phyloP scores from a whole-genome alignment of 2,329 filamentous ascomycete genomes.

The Hypomyces rosellus region DNA sequence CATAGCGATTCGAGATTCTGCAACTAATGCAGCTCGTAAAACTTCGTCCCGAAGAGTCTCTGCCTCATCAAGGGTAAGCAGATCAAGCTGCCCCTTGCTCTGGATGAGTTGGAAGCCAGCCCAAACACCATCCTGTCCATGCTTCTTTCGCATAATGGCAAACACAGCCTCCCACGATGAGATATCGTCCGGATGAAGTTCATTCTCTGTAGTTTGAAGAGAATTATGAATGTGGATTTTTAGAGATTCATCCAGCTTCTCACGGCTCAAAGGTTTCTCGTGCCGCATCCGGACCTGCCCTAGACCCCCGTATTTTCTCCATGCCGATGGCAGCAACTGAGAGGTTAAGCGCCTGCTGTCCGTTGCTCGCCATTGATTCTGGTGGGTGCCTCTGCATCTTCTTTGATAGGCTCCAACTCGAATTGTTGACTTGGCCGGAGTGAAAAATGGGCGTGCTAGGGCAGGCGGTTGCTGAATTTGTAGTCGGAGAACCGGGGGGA shows the following conservation, averaged over 20 bases:
- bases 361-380: conserved; percentile 9
- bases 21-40: conserved; percentile 22
- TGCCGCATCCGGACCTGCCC: conserved; percentile 12
- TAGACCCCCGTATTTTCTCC: conserved; percentile 16
- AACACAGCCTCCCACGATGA: conserved; percentile 17
- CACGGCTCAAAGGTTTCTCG: conserved; percentile 3
- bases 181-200: conserved; percentile 11
- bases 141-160: conserved; percentile 13
- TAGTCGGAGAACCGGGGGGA: conserved; percentile 6
- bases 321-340: conserved; percentile 10
- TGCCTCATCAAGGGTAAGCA: conserved; percentile 19
- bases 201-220: conserved; percentile 3
- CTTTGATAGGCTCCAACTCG: conserved; percentile 9
- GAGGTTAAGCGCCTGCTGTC: conserved; percentile 1
- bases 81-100: conserved; percentile 10
- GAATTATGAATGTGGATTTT: background rate
- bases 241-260: background rate
- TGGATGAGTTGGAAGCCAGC: conserved; percentile 20
- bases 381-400: conserved; percentile 2
- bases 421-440: conserved; percentile 2
- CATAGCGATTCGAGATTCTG: conserved; percentile 19
- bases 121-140: conserved; percentile 23
- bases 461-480: conserved; percentile 11
- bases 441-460: conserved; percentile 11
- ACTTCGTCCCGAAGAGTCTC: conserved; percentile 24